Conservation (phyloP, 2,329 filamentous ascomycete species). For the Dothideomycetidae sp. region DNA sequence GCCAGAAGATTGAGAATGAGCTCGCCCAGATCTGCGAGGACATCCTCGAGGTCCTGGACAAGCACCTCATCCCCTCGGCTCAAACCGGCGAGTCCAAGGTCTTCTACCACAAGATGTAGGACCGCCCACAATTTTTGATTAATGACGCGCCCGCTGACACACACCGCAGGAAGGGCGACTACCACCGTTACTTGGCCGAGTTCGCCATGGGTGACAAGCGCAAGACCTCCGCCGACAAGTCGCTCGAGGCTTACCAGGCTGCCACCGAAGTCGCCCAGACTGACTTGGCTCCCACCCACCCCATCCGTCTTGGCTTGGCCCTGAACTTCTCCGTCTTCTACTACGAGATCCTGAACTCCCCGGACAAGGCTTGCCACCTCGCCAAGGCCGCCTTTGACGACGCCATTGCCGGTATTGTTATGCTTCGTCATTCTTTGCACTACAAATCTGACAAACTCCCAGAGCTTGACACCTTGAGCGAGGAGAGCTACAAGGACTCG, state of each 20-base stretch:
- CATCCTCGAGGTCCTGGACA: slow-evolving; percentile 85
- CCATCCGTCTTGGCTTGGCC: slow-evolving; percentile 80
- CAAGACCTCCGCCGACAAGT: slow-evolving; percentile 86
- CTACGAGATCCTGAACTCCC: slow-evolving; percentile 98
- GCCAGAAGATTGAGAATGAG: slow-evolving; percentile 94
- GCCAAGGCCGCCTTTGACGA: slow-evolving; percentile 94
- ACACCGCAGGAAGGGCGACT: slow-evolving; percentile 80
- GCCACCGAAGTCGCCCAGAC: slow-evolving; percentile 82
- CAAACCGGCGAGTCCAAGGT: slow-evolving; percentile 97
- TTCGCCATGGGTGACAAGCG: slow-evolving; percentile 89
- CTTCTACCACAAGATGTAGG: slow-evolving; percentile 99
- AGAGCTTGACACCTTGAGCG: slow-evolving; percentile 92
- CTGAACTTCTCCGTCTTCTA: slow-evolving; percentile 99
- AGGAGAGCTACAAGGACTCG: slow-evolving; percentile 99
- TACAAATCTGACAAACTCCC: slow-evolving; percentile 19
- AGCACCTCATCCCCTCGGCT: slow-evolving; percentile 86
- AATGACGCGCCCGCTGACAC: slow-evolving; percentile 6
- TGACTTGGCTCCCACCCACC: slow-evolving; percentile 80
- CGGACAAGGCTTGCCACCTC: slow-evolving; percentile 94
- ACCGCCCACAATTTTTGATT: slow-evolving; percentile 11
- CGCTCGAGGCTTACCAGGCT: slow-evolving; percentile 92
- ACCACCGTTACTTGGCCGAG: slow-evolving; percentile 97
- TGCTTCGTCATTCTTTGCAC: too few relatives aligned
- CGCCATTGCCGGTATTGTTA: slow-evolving; percentile 74
- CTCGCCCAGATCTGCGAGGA: slow-evolving; percentile 96